Conservation (phyloP, 371 early-diverging fungal genomes). For the Mucor sp. region DNA sequence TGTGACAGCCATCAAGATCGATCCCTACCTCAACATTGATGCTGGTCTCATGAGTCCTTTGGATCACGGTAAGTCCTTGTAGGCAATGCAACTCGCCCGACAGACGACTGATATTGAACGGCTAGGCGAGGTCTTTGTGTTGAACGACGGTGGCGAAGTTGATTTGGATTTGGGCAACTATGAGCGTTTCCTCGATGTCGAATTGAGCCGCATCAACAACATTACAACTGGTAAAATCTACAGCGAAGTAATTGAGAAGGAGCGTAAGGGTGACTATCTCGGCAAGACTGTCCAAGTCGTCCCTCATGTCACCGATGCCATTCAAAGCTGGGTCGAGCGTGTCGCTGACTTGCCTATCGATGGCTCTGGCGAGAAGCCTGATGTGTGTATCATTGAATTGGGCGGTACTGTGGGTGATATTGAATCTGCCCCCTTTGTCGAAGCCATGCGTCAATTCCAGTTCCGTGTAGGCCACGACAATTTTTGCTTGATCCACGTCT, state of each 20-base stretch:
- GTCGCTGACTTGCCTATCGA: constrained; percentile 90
- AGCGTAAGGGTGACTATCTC: constrained; percentile 94
- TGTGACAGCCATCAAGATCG: constrained; percentile 99
- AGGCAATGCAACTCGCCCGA: no score
- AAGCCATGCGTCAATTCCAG: constrained; percentile 99
- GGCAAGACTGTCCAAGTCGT: constrained; percentile 99
- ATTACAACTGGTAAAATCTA: constrained; percentile 99
- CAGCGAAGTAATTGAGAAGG: constrained; percentile 89
- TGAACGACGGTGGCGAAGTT: constrained; percentile 99
- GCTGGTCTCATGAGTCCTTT: constrained; percentile 97
- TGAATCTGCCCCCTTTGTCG: constrained; percentile 98
- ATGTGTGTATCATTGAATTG: constrained; percentile 98
- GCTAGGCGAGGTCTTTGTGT: constrained; percentile 96
- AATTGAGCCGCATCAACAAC: constrained; percentile 93
- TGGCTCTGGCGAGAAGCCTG: constrained; percentile 83
- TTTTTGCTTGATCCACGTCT: constrained; percentile 97
- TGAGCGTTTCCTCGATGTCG: constrained; percentile 96
- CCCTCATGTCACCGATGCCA: constrained; percentile 97
- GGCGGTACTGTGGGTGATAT: constrained; percentile 99
- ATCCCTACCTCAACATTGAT: constrained; percentile 99
- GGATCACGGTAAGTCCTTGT: constrained; percentile 85
- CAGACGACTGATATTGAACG: neutral
- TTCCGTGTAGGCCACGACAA: constrained; percentile 96
- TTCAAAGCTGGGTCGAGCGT: constrained; percentile 97
- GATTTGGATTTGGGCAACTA: constrained; percentile 99